Evolutionary conservation across 1,284 basidiomycete genomes (phyloP).

Genomic region (Cutaneotrichosporon sp.): DNA sequence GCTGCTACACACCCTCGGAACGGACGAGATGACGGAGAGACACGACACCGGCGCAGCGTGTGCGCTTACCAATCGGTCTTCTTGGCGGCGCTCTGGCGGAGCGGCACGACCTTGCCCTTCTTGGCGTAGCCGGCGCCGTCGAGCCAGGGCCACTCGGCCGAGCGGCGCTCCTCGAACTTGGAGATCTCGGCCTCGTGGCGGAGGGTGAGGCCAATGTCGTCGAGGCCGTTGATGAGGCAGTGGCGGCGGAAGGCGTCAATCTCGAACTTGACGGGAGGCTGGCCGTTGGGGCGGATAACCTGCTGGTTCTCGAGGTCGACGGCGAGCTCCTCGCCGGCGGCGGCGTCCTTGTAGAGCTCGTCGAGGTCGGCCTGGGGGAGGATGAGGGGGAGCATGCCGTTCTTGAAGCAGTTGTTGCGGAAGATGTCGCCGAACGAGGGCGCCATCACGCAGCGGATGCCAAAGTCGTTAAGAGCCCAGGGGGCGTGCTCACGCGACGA

Average conservation of each 20-base stretch:
- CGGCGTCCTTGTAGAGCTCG: constrained; percentile 75
- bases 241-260: constrained; percentile 87
- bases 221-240: constrained; percentile 88
- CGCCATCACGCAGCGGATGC: constrained; percentile 87
- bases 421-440: constrained; percentile 96
- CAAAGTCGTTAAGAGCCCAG: constrained; percentile 96
- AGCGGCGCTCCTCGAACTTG: constrained; percentile 74
- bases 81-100: constrained; percentile 48
- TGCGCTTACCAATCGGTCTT: constrained; percentile 73
- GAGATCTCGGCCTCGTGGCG: constrained; percentile 70
- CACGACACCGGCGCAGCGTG: background rate
- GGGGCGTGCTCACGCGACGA: constrained; percentile 93
- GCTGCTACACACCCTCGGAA: constrained; percentile 4
- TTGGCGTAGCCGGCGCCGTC: constrained; percentile 84
- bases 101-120: constrained; percentile 60
- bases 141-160: constrained; percentile 84
- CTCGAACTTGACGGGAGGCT: constrained; percentile 70
- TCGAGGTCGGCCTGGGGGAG: constrained; percentile 76
- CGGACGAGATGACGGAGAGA: background rate
- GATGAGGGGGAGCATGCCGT: constrained; percentile 87
- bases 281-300: constrained; percentile 73
- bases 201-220: constrained; percentile 90
- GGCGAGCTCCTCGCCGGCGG: constrained; percentile 75
- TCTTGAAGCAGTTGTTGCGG: constrained; percentile 76
- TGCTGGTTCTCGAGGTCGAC: constrained; percentile 88